Evolutionary conservation across 2,329 filamentous ascomycete species (phyloP), one percentile per base, ranked within the genome.

Genomic region (Chaetothyriales sp.): DNA sequence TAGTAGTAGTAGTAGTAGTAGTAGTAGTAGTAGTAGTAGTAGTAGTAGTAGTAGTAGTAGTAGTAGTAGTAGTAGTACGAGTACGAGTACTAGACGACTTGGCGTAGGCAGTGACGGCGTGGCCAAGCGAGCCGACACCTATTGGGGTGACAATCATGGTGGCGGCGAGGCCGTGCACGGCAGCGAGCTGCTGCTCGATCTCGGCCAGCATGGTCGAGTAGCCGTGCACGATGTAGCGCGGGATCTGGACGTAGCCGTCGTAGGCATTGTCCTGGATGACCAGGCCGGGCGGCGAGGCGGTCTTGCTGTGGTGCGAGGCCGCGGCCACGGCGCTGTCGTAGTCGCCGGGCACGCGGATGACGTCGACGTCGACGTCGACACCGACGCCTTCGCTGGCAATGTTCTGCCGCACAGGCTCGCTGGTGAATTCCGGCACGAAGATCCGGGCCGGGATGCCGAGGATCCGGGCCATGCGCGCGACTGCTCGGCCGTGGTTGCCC

Each of bases 401-500:
- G 15, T 74, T 66, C 0, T 68, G 65, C 22, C 72, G 69, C 0
- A 82, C 83, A 1, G 67, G 66, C 5, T 67, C 61, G 45, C 77
- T 70, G n/a, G 54, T 47, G 72, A 87, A 78, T 20, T 70, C 73
- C 0, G 85, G 83, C 1, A 89, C 82, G 58, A 78, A 83, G 4
- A 89, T 78, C 15, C 70, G 68, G 0, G 74, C 74, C 0, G 69
- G 61, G 0, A 87, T 65, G 0, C 69, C 71, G 8, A 90, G 67
- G 9, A 80, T 71, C 43, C 67, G 69, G 0, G 76, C 82, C 78
- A 89, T 86, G 5, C 77, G 72, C 0, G 84, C 82, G 1, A 88
- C 75, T 0, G 86, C 85, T 1, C 85, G 72, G 0, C 86, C 86
- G 71, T 85, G 84, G 57, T 90, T 90, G 0, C 86, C 86, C 47